A percentile compares a stretch with the other conserved stretches of the same genome.
Conservation (phyloP, 1,284 basidiomycete species). For the Ganoderma meredithae region DNA sequence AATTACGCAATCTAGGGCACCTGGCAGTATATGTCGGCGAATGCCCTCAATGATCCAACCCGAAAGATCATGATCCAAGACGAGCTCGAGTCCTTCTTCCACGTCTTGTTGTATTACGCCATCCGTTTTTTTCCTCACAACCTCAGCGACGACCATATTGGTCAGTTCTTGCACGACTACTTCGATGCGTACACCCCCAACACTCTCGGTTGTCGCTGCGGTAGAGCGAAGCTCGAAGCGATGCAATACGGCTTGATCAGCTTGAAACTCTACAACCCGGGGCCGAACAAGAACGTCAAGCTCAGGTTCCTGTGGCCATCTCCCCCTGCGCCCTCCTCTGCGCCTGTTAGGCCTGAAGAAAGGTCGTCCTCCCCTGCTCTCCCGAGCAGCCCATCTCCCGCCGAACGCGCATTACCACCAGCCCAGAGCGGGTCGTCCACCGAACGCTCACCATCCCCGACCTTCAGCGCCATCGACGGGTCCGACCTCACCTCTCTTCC, state of each 20-base stretch:
- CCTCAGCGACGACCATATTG: background rate
- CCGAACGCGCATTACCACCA: background rate
- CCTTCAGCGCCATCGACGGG: background rate
- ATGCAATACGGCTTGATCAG: background rate
- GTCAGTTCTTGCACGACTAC: slow-evolving; percentile 3
- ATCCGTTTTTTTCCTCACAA: slow-evolving; percentile 12
- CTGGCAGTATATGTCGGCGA: background rate
- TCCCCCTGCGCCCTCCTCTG: background rate
- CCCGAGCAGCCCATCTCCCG: background rate
- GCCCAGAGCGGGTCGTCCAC: background rate
- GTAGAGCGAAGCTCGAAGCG: background rate
- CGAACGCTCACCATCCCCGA: background rate
- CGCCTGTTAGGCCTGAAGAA: background rate
- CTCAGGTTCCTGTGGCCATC: slow-evolving; percentile 3
- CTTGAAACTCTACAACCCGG: background rate
- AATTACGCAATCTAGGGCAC: slow-evolving; percentile 1
- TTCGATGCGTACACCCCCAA: slow-evolving; percentile 5
- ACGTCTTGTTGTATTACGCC: slow-evolving; percentile 11
- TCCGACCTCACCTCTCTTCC: background rate
- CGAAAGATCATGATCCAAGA: background rate
- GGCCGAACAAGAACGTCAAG: background rate
- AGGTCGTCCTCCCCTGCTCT: background rate
- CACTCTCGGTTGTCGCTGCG: background rate
- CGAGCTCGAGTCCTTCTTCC: slow-evolving; percentile 11
- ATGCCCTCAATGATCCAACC: background rate